Base-by-base conservation (phyloP, 2,329 filamentous ascomycete species). In the Verticillium alfalfae region DNA sequence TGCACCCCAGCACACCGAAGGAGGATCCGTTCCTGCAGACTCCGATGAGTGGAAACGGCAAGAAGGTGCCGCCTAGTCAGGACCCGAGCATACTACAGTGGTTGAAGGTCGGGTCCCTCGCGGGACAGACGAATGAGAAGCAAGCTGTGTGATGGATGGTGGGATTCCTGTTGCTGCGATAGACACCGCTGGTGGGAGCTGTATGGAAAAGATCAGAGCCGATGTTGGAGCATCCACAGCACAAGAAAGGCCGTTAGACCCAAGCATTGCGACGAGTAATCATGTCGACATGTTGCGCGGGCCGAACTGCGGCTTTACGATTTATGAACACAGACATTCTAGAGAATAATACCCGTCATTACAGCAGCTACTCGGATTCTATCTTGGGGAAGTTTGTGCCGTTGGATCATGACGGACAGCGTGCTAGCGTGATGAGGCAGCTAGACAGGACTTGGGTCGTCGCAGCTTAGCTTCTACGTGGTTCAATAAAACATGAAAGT, bases 1-100 rank as follows among this genome's bases (percentile, higher is more conserved):
- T 79, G 22, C 77, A 79, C 56, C 75, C 76, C 0, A 68, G 70
- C n/a, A 79, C 77, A 9, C 66, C 70, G 5, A 73, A 72, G 59
- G 72, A 78, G 26, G 77, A 79, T 36, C 75, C 75, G 0, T 70
- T 78, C 16, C 52, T 79, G 16, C 67, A 68, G 38, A 67, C 66
- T 0, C 58, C 58, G 15, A 67, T 68, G 26, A 70, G 64, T 41
- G 68, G 71, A 18, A 60, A 65, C 1, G 68, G 67, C 12, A 60
- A 64, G 22, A 69, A 65, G 61, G 65, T 73, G 36, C 77, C 77
- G 8, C 77, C 77, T 5, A 79, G 77, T 45, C 77, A 79, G 62
- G 74, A 79, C 39, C 67, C 66, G 4, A 66, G 63, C 7, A 69
- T 77, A 10, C 69, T 74, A 64, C 70, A 62, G 59, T 62, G 64